Base-by-base conservation (phyloP, 2,329 filamentous ascomycete species). In the Leptographium wingfieldii region DNA sequence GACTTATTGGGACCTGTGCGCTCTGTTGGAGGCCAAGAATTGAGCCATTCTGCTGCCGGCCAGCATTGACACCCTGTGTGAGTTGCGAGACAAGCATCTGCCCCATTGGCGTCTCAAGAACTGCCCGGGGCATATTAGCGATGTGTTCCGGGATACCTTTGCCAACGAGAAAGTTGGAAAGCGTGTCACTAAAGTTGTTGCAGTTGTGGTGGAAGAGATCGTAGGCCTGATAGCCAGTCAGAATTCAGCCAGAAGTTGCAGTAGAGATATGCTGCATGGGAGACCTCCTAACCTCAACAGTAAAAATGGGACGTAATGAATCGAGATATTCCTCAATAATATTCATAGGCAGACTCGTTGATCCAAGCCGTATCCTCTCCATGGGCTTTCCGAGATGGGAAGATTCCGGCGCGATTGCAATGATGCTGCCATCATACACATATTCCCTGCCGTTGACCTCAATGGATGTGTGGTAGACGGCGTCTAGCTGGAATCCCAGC, bases 101-200 rank as follows among this genome's bases (percentile, higher is more conserved):
- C 1, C 94, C 94, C 68, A 96, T 87, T 0, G 90, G 90, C 0
- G 90, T 94, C 61, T 88, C 84, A 14, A 97, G 78, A 10, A 97
- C 92, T 1, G 86, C 87, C 67, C 91, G 81, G 0, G 92, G 92
- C 69, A 97, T 85, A 65, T 86, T 90, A 35, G 83, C 81, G 65
- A 99, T 97, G 67, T 95, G 85, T 1, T 85, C 81, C 0, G 94
- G 94, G 62, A 97, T 97, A 3, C 90, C 88, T 66, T 85, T 88
- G 27, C 94, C 92, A 1, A 96, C 77, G 0, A 97, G 77, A 64
- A 97, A 97, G 72, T 89, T 94, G 63, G 90, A 78, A 65, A 97
- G 86, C 63, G 96, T 91, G 68, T 97, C 92, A 3, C 88, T 90
- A 72, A 97, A 99, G 72, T 96, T 96, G 75, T 97, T 99, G 76